Base-by-base conservation (phyloP, 2,329 filamentous ascomycete species). In the Fusarium penzigii region DNA sequence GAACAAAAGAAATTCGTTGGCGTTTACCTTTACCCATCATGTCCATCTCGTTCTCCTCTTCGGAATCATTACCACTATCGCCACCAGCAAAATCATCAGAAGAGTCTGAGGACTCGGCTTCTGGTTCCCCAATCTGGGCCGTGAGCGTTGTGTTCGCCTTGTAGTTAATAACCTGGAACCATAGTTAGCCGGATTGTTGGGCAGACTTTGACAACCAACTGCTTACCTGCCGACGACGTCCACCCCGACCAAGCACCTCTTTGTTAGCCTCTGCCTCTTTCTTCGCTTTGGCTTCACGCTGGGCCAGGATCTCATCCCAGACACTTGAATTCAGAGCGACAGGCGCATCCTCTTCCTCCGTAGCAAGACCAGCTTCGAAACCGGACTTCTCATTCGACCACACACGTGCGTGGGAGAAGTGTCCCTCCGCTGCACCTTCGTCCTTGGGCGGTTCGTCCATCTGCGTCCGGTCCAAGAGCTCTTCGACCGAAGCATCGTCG, bases 231-330 rank as follows among this genome's bases (percentile, higher is more conserved):
- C 88, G 83, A 58, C 86, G 85, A 60, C 94, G 83, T 58, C 90
- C 90, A 39, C 94, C 94, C 53, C 94, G 85, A 11, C 94, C 94
- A 44, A 97, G 83, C n/a, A 83, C 83, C 68, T 95, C 84, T 44
- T 85, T 80, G 52, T 86, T 84, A 14, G 67, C 78, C 34, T 85
- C 85, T 8, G 86, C 85, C 63, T 92, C 86, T 50, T 84, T 84
- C n/a, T 83, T 81, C 3, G 92, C 92, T 49, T 88, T 85, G 40
- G 83, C 85, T 70, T 96, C 90, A 57, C 94, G 86, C 67, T 95
- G 84, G 48, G 86, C 85, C 36, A 99, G 77, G 53, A 99, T 97
- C 62, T 87, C 87, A 48, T 96, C 92, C 95, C 95, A 99, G 0
- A 95, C 84, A 36, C 84, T 86, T 13, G 83, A 80, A 63, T 86